These are phyloP conservation scores for Chaetoceros tenuissimus DNA, from an alignment of 108 stramenopile genomes.

Conservation along the genomic window DNA sequence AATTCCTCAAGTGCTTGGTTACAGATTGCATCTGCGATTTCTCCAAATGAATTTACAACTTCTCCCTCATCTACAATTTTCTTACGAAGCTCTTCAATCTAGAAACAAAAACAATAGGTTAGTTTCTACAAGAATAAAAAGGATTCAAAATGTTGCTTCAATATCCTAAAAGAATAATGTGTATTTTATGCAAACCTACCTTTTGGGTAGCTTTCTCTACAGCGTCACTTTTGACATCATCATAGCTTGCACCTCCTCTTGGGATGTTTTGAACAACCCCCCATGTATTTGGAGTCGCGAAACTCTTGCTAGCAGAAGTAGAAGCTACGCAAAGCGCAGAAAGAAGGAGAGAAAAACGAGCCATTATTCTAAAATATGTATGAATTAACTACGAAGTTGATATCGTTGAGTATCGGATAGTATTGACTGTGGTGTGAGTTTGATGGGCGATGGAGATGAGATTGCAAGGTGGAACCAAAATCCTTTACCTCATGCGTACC, in stretches of 20 bases:
- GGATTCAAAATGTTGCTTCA: conserved; percentile 1
- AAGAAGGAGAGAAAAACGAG: background rate
- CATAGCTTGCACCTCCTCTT: conserved; percentile 26
- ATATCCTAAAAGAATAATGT: background rate
- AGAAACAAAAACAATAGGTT: conserved; percentile 1
- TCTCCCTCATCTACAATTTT: conserved; percentile 69
- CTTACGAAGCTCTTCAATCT: conserved; percentile 69
- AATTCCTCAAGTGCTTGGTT: conserved; percentile 86
- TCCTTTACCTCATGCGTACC: too few relatives aligned
- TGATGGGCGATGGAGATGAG: too few relatives aligned
- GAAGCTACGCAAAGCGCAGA: background rate
- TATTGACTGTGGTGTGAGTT: too few relatives aligned
- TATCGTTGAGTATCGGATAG: too few relatives aligned
- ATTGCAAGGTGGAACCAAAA: too few relatives aligned
- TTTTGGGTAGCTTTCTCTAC: conserved; percentile 27
- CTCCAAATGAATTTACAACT: conserved; percentile 66
- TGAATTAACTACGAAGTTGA: too few relatives aligned
- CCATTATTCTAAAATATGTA: too few relatives aligned
- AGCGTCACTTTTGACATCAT: conserved; percentile 18
- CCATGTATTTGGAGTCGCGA: background rate
- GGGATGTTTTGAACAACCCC: background rate
- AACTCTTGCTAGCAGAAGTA: background rate
- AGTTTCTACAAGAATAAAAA: background rate
- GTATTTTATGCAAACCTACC: conserved; percentile 10
- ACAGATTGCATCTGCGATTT: conserved; percentile 82